These are phyloP conservation scores for Hura crepitans DNA, from an alignment of 441 rosid species.

Conservation along the genomic window DNA sequence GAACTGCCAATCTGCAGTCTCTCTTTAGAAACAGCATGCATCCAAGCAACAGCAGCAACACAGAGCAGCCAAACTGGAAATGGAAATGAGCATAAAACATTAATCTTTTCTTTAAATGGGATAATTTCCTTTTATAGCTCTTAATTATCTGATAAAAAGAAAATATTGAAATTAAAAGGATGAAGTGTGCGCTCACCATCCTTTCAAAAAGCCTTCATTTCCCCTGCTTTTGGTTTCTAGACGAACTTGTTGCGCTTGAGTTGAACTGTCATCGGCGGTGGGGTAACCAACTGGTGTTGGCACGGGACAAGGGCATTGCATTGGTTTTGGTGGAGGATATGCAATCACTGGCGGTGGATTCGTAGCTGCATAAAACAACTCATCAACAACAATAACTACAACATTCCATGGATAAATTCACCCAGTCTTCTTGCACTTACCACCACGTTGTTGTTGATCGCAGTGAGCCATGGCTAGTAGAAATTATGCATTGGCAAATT, in stretches of 20 bases:
- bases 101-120: too few species aligned
- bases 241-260: background rate
- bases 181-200: conserved; percentile 14
- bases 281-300: conserved; percentile 23
- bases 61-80: conserved; percentile 8
- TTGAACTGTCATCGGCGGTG: background rate
- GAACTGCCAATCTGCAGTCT: background rate
- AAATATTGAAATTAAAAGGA: background rate
- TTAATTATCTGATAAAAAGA: background rate
- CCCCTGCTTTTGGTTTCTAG: conserved; percentile 18
- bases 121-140: too few species aligned
- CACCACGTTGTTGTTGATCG: background rate
- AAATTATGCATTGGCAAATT: too few species aligned
- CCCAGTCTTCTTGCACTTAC: background rate
- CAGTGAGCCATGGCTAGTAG: conserved; percentile 3
- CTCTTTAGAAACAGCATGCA: background rate
- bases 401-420: too few species aligned
- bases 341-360: conserved; percentile 8
- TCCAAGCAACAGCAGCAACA: conserved; percentile 2
- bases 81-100: background rate
- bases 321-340: background rate
- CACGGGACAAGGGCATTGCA: too few species aligned
- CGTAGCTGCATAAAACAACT: background rate
- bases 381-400: background rate
- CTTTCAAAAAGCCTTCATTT: conserved; percentile 28